A percentile compares a stretch with the other conserved stretches of the same genome.
phyloP scores from a whole-genome alignment of 1,139 yeast species.

The Magnusiomyces ingens region DNA sequence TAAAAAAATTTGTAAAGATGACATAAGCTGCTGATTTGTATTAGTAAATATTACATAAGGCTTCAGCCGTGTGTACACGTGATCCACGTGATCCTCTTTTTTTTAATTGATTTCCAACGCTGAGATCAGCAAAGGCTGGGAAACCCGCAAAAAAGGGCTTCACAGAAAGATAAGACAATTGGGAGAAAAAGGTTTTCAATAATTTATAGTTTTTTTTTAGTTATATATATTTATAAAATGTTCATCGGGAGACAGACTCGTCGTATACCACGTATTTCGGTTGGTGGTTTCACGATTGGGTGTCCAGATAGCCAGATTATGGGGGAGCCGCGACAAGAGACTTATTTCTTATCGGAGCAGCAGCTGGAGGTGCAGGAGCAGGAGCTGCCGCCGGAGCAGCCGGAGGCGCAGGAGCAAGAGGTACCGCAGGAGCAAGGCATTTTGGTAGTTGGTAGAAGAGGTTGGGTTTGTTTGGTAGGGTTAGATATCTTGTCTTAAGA shows the following conservation, averaged over 20 bases:
- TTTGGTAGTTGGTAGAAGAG: neutral
- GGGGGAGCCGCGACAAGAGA: neutral
- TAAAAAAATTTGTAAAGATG: neutral
- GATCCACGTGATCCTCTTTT: neutral
- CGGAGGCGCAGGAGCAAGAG: neutral
- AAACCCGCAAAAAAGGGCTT: too few species aligned
- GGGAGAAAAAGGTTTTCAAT: too few species aligned
- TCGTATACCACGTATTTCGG: neutral
- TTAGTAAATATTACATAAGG: neutral
- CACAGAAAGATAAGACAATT: too few species aligned
- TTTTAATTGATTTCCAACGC: neutral
- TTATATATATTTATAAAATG: neutral
- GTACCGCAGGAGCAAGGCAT: constrained; percentile 4
- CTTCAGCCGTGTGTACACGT: too few species aligned
- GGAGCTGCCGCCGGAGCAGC: neutral
- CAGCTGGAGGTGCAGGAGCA: neutral
- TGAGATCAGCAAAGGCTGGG: neutral
- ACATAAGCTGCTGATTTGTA: neutral
- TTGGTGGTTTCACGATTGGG: neutral
- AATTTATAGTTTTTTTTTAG: neutral
- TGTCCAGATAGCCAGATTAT: neutral
- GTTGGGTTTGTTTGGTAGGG: neutral
- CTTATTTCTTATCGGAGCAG: constrained; percentile 2
- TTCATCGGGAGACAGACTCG: neutral
- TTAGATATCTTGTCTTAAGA: neutral